phyloP scores from a whole-genome alignment of 345 rosid genomes.

The Dimocarpus longan region DNA sequence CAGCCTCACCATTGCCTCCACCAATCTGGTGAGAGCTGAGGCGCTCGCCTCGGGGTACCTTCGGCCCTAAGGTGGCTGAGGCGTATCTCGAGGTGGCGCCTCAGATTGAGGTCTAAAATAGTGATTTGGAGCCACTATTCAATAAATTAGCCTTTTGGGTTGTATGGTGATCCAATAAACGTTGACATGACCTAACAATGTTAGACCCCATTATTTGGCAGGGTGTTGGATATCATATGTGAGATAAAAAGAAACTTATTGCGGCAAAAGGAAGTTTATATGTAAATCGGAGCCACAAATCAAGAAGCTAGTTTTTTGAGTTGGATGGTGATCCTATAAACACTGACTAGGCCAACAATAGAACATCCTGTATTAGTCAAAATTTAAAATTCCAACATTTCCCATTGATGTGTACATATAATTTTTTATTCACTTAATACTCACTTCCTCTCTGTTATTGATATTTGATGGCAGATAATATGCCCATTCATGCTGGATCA shows the following conservation, averaged over 20 bases:
- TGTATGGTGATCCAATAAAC: background rate
- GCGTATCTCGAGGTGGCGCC: too few species aligned
- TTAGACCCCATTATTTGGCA: background rate
- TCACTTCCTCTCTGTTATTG: slow-evolving; percentile 5
- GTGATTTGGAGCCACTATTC: background rate
- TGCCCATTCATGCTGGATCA: slow-evolving; percentile 92
- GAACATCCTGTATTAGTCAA: background rate
- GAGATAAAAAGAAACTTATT: background rate
- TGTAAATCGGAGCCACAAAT: background rate
- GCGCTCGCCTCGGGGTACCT: too few species aligned
- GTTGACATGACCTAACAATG: background rate
- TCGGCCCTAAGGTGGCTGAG: too few species aligned
- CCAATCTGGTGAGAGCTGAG: too few species aligned
- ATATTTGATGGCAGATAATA: slow-evolving; percentile 54
- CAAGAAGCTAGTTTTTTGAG: background rate
- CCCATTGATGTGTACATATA: background rate
- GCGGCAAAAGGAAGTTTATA: background rate
- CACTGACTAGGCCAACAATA: background rate
- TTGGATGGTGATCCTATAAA: background rate
- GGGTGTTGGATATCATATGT: background rate
- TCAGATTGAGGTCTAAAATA: too few species aligned
- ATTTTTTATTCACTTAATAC: background rate
- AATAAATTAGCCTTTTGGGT: background rate
- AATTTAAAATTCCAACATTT: background rate
- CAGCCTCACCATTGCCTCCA: too few species aligned